These are phyloP conservation scores for Saccharomycopsis sp. DNA, from an alignment of 805 yeast genomes.

Conservation along the genomic window DNA sequence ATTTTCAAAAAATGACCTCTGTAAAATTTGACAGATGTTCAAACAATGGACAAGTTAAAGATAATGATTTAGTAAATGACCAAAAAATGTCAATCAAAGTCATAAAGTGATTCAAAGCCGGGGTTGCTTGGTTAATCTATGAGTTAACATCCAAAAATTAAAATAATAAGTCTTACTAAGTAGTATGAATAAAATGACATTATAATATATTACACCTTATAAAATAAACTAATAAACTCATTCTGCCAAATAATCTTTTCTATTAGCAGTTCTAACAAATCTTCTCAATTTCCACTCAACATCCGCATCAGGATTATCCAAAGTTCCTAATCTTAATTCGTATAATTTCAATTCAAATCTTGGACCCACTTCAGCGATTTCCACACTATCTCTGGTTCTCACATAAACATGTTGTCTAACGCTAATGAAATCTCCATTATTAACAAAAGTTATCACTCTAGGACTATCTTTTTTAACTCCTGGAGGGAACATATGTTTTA, in stretches of 20 bases:
- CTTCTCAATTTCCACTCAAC: conserved; percentile 95
- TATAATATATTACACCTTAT: too few relatives aligned
- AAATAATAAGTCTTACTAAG: too few relatives aligned
- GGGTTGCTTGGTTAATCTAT: too few relatives aligned
- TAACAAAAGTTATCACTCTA: conserved; percentile 87
- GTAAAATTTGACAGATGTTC: too few relatives aligned
- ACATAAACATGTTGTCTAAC: conserved; percentile 95
- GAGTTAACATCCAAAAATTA: too few relatives aligned
- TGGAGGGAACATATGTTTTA: conserved; percentile 90
- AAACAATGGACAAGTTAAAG: too few relatives aligned
- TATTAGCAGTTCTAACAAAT: conserved; percentile 88
- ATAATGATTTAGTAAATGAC: too few relatives aligned
- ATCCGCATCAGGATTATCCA: conserved; percentile 94
- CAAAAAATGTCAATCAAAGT: too few relatives aligned
- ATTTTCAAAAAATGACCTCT: too few relatives aligned
- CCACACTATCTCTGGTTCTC: conserved; percentile 78
- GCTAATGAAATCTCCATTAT: conserved; percentile 82
- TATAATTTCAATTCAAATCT: conserved; percentile 92
- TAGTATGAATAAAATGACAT: too few relatives aligned
- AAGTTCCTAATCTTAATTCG: conserved; percentile 79
- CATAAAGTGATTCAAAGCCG: too few relatives aligned
- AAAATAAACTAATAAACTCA: too few relatives aligned
- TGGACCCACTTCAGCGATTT: conserved; percentile 96
- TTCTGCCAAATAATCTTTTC: conserved; percentile 69
- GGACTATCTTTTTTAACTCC: conserved; percentile 89